Conservation (phyloP, 2,329 filamentous ascomycete species). For the Calonectria ilicicola region DNA sequence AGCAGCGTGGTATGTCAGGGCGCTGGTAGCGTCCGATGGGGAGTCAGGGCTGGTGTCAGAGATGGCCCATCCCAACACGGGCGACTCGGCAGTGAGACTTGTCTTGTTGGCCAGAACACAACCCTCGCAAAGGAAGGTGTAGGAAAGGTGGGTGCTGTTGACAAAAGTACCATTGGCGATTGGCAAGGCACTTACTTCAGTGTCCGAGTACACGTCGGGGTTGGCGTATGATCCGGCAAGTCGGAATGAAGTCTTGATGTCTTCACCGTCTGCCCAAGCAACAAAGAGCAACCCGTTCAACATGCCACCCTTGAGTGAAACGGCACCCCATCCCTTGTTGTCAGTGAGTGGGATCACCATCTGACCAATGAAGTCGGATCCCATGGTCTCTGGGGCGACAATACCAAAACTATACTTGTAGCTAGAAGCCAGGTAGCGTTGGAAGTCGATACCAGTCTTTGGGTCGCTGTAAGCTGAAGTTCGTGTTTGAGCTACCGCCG, state of each 20-base stretch:
- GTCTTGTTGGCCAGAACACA: slow-evolving; percentile 53
- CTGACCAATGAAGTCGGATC: slow-evolving; percentile 66
- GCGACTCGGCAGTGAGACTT: slow-evolving; percentile 41
- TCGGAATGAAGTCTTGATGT: slow-evolving; percentile 49
- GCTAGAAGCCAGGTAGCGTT: slow-evolving; percentile 44
- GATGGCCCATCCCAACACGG: slow-evolving; percentile 55
- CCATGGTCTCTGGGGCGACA: slow-evolving; percentile 60
- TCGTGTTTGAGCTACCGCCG: slow-evolving; percentile 32
- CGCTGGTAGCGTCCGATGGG: slow-evolving; percentile 46
- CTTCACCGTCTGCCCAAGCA: slow-evolving; percentile 61
- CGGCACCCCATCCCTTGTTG: slow-evolving; percentile 56
- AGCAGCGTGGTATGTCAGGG: slow-evolving; percentile 54
- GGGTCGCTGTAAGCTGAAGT: slow-evolving; percentile 52
- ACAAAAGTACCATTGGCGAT: slow-evolving; percentile 64
- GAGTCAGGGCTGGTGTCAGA: slow-evolving; percentile 47
- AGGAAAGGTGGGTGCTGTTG: slow-evolving; percentile 64
- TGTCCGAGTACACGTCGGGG: slow-evolving; percentile 58
- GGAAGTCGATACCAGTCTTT: slow-evolving; percentile 59
- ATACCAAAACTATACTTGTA: slow-evolving; percentile 61
- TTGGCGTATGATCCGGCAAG: slow-evolving; percentile 56
- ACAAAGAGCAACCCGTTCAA: slow-evolving; percentile 59
- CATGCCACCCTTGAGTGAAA: slow-evolving; percentile 61
- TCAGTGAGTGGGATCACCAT: slow-evolving; percentile 57
- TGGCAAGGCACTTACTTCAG: slow-evolving; percentile 52
- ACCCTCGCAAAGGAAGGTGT: slow-evolving; percentile 64